Conservation (phyloP, 495 filamentous ascomycete species). For the Cercophora newfieldiana region DNA sequence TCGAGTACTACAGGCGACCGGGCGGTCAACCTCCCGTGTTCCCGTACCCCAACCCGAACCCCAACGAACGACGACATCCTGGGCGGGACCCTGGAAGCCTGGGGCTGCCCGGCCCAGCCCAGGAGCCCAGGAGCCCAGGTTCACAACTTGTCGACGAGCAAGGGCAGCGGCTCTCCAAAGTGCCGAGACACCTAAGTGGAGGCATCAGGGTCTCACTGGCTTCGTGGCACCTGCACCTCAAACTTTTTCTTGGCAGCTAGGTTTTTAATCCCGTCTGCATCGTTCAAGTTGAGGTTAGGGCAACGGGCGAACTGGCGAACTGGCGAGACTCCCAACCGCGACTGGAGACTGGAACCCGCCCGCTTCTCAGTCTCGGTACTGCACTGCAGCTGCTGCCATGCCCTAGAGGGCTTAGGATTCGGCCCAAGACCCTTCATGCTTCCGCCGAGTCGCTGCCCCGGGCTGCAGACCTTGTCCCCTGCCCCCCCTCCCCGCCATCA, state of each 20-base stretch:
- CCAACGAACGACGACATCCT: background rate
- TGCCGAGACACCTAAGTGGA: conserved; percentile 7
- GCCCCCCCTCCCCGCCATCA: background rate
- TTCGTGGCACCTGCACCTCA: conserved; percentile 28
- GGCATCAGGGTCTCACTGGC: conserved; percentile 24
- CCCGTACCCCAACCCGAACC: background rate
- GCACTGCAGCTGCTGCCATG: background rate
- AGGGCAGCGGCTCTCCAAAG: background rate
- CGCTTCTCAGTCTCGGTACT: background rate
- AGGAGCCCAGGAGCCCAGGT: background rate
- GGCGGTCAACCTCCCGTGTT: background rate
- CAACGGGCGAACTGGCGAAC: background rate
- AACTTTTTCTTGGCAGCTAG: conserved; percentile 24
- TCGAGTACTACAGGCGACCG: background rate
- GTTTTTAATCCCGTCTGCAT: conserved; percentile 15
- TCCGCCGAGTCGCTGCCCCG: background rate
- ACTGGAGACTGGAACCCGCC: background rate
- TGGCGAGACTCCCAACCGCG: background rate
- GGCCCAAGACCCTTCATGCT: background rate
- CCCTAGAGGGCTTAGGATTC: background rate
- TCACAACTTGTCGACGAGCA: background rate
- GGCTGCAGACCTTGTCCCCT: background rate
- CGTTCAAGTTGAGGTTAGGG: conserved; percentile 14
- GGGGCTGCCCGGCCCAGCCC: background rate
- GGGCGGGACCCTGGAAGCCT: background rate